These are phyloP conservation scores for Thamnidium elegans DNA, from an alignment of 192 early-diverging fungal species.

Conservation along the genomic window DNA sequence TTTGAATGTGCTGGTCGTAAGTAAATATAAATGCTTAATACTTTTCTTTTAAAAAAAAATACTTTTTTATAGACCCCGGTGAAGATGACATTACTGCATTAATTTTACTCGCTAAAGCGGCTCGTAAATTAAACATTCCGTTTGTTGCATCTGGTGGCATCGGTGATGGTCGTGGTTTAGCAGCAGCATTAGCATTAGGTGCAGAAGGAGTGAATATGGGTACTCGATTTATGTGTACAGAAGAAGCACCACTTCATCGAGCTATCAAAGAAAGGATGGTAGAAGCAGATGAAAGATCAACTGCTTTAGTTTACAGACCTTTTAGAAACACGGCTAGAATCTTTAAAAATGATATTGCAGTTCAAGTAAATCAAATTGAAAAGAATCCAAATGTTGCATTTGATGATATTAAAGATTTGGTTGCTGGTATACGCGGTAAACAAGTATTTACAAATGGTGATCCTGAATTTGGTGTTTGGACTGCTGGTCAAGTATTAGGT, in stretches of 20 bases:
- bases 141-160: conserved; percentile 77
- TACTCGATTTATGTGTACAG: conserved; percentile 81
- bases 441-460: conserved; percentile 55
- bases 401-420: conserved; percentile 59
- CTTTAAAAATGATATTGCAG: conserved; percentile 67
- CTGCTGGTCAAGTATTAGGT: conserved; percentile 68
- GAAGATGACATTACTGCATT: conserved; percentile 76
- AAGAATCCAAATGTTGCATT: conserved; percentile 55
- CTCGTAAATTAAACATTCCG: conserved; percentile 63
- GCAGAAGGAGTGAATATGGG: conserved; percentile 77
- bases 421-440: conserved; percentile 57
- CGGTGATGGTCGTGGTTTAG: conserved; percentile 76
- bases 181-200: conserved; percentile 54
- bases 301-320: conserved; percentile 65
- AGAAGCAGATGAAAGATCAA: conserved; percentile 59
- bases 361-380: conserved; percentile 68
- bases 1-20: conserved; percentile 77
- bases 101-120: conserved; percentile 70
- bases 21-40: too few species aligned
- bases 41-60: too few species aligned
- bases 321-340: conserved; percentile 75
- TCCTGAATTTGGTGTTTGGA: conserved; percentile 53
- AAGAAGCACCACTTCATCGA: conserved; percentile 67
- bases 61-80: conserved; percentile 52
- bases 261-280: conserved; percentile 74